Evolutionary conservation across 2,329 filamentous ascomycete species (phyloP).

Genomic region (Cadophora gregata): DNA sequence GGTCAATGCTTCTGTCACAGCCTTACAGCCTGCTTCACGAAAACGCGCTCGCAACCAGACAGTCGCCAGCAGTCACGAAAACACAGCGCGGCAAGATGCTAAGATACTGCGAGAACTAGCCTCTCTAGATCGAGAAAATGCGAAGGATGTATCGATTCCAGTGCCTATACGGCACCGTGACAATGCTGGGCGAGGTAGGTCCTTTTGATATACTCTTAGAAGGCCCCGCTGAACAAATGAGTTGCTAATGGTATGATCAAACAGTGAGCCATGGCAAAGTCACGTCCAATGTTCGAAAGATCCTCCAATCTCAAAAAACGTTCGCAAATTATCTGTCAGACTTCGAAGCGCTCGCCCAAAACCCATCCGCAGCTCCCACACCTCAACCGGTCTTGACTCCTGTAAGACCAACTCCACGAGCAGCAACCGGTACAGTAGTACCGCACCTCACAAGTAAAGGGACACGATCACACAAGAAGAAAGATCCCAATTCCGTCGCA

Average conservation of each 20-base stretch:
- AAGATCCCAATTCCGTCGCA: slow-evolving; percentile 32
- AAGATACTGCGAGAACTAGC: slow-evolving; percentile 83
- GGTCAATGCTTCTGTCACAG: slow-evolving; percentile 60
- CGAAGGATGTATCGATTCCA: slow-evolving; percentile 73
- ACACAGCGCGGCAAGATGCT: slow-evolving; percentile 81
- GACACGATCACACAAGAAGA: slow-evolving; percentile 42
- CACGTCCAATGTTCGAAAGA: slow-evolving; percentile 68
- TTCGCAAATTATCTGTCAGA: slow-evolving; percentile 85
- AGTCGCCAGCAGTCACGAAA: slow-evolving; percentile 63
- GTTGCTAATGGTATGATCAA: not conserved
- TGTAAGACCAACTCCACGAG: slow-evolving; percentile 23
- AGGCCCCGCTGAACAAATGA: not conserved
- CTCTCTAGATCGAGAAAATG: slow-evolving; percentile 81
- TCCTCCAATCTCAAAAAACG: slow-evolving; percentile 80
- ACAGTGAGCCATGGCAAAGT: slow-evolving; percentile 43
- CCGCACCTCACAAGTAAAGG: slow-evolving; percentile 37
- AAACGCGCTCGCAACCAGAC: slow-evolving; percentile 71
- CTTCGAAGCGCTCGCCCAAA: slow-evolving; percentile 64
- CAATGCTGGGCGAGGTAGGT: slow-evolving; percentile 48
- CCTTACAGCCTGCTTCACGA: slow-evolving; percentile 60
- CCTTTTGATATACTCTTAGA: not conserved
- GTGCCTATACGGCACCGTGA: slow-evolving; percentile 63
- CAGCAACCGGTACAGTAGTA: slow-evolving; percentile 37
- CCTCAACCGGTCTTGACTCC: slow-evolving; percentile 39
- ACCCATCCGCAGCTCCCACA: slow-evolving; percentile 45